Conservation (phyloP, 2,329 filamentous ascomycete species). For the Fusarium mangiferae region DNA sequence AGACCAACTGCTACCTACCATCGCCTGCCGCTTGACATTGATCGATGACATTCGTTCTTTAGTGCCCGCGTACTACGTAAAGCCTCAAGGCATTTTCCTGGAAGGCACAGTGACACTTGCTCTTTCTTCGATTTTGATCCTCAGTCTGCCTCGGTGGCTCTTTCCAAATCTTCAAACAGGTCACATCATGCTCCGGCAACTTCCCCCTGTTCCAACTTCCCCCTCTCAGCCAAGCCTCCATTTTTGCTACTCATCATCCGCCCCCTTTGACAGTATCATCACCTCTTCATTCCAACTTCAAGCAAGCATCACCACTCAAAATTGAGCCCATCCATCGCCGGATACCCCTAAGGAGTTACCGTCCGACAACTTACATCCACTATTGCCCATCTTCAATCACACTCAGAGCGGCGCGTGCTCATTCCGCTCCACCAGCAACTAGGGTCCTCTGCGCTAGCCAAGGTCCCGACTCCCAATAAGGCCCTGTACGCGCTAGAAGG, state of each 20-base stretch:
- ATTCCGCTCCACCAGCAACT: constrained; percentile 34
- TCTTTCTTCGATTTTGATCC: background rate
- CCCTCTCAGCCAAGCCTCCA: constrained; percentile 14
- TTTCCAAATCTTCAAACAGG: constrained; percentile 12
- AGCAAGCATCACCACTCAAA: constrained; percentile 33
- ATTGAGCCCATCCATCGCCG: constrained; percentile 35
- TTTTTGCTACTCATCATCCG: constrained; percentile 6
- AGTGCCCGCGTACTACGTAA: background rate
- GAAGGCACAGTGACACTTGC: background rate
- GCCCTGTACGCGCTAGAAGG: constrained; percentile 43
- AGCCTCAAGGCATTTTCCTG: background rate
- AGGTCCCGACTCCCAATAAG: constrained; percentile 20
- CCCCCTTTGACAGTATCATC: constrained; percentile 1
- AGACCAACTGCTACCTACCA: constrained; percentile 12
- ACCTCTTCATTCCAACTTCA: constrained; percentile 9
- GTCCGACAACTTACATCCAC: constrained; percentile 29
- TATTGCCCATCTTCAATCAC: constrained; percentile 36
- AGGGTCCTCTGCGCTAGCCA: constrained; percentile 19
- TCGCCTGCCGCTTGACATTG: background rate
- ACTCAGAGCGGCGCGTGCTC: constrained; percentile 27
- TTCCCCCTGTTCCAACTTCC: background rate
- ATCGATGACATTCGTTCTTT: background rate
- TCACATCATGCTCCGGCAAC: background rate
- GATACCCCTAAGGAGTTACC: constrained; percentile 31
- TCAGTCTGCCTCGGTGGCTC: background rate